These are phyloP conservation scores for Hypoxylon perforatum DNA, from an alignment of 495 filamentous ascomycete species.

Conservation along the genomic window DNA sequence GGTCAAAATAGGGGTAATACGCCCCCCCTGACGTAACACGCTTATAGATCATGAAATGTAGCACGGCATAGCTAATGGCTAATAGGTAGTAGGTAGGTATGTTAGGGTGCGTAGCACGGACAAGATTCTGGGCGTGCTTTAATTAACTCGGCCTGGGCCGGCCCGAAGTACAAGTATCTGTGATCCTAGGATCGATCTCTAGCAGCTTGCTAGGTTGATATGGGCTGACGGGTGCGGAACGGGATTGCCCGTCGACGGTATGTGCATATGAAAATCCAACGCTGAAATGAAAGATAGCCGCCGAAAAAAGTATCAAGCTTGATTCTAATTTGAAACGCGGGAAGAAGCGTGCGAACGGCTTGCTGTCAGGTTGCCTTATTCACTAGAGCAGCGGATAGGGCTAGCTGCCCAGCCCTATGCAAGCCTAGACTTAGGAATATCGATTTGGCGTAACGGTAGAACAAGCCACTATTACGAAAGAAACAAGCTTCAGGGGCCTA, in stretches of 20 bases:
- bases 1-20: constrained; percentile 5
- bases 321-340: constrained; percentile 1
- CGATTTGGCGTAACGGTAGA: constrained; percentile 19
- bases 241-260: constrained; percentile 2
- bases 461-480: constrained; percentile 11
- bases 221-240: constrained; percentile 1
- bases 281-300: background rate
- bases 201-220: background rate
- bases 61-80: constrained; percentile 18
- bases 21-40: constrained; percentile 10
- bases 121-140: constrained; percentile 4
- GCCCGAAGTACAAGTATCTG: constrained; percentile 2
- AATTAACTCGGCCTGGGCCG: constrained; percentile 12
- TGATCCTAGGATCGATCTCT: constrained; percentile 2
- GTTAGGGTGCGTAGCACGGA: constrained; percentile 1
- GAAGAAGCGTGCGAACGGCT: background rate
- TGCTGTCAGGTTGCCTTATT: constrained; percentile 8
- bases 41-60: constrained; percentile 6
- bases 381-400: constrained; percentile 16
- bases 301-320: background rate
- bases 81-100: too few relatives aligned
- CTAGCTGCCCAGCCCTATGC: constrained; percentile 41
- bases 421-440: constrained; percentile 15
- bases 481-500: background rate
- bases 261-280: constrained; percentile 4